Evolutionary conservation across 345 rosid species (phyloP), one percentile per base, ranked within the genome.

Genomic region (Angophora floribunda): DNA sequence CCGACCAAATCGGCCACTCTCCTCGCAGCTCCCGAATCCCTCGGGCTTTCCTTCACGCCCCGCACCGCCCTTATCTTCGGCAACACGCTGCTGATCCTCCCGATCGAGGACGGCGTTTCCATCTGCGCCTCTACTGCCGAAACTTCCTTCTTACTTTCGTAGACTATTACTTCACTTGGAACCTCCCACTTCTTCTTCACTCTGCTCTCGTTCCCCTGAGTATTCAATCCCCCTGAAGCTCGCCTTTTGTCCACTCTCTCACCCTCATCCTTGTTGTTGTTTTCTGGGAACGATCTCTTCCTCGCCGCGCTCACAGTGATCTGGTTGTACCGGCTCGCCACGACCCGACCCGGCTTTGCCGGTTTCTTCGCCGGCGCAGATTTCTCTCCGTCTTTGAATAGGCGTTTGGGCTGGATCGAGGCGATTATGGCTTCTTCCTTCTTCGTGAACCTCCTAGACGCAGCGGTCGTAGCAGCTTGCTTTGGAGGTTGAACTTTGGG

Each of bases 131-230:
- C 65, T 19, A 6, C 51, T 16, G 50, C 92, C 16, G 88, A 94
- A 3, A 86, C 91, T 51, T 59, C 91, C 50, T 65, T 90, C 36
- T 87, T 92, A 65, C 91, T 89, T 87, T 90, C 92, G 65, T 88
- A 86, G 80, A 93, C 91, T 63, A 91, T 89, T 11, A 94, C 90
- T 86, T 97, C 94, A 87, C 89, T 93, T 1, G 99, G 98, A 87
- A 97, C 93, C 89, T 97, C 99, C 98, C 99, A 97, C 90, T 91
- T 96, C 95, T 95, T 97, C 96, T 96, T 97, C 90, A 90, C 95
- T 91, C 92, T 96, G 80, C 90, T 90, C 65, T 94, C 94, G 17
- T 67, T 88, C 89, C 87, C 84, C 15, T 44, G 84, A 9, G 49
- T 6, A 75, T 41, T 75, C 91, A 86, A 22, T 78, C 47, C 82